Evolutionary conservation across 2,329 filamentous ascomycete species (phyloP).

Genomic region (Talaromyces sp.): DNA sequence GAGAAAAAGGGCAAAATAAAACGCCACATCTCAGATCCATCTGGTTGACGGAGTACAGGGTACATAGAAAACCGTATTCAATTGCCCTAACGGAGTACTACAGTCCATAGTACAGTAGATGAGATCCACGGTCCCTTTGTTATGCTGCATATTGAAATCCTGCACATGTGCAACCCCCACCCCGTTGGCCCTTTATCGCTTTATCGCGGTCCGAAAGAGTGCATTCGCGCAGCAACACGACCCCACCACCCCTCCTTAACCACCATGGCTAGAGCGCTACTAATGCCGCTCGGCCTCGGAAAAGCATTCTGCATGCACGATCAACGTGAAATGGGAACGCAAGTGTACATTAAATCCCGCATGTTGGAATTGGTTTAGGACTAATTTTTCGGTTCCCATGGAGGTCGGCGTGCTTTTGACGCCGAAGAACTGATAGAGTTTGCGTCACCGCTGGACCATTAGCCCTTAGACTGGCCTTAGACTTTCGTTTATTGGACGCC

Average conservation of each 20-base stretch:
- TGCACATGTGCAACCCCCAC: no score
- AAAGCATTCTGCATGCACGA: background rate
- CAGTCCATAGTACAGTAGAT: no score
- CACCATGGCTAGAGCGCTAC: background rate
- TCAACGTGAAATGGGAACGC: background rate
- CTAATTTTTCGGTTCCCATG: background rate
- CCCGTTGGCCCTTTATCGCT: no score
- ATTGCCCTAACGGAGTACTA: no score
- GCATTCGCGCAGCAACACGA: background rate
- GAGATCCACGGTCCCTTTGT: no score
- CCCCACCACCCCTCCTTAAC: background rate
- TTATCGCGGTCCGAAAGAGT: background rate
- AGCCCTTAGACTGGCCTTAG: background rate
- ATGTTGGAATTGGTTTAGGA: background rate
- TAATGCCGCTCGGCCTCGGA: background rate
- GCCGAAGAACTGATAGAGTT: background rate
- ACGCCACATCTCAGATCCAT: no score
- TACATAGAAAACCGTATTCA: no score
- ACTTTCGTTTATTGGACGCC: conserved; percentile 3
- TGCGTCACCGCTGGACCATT: conserved; percentile 4
- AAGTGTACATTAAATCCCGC: background rate
- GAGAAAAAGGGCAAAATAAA: no score
- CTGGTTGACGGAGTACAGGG: no score
- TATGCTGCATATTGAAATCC: no score
- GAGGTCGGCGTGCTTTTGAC: background rate